A percentile compares a stretch with the other conserved stretches of the same genome.
Evolutionary conservation across 2,329 filamentous ascomycete genomes (phyloP).

Genomic region (Neofusicoccum ribis): DNA sequence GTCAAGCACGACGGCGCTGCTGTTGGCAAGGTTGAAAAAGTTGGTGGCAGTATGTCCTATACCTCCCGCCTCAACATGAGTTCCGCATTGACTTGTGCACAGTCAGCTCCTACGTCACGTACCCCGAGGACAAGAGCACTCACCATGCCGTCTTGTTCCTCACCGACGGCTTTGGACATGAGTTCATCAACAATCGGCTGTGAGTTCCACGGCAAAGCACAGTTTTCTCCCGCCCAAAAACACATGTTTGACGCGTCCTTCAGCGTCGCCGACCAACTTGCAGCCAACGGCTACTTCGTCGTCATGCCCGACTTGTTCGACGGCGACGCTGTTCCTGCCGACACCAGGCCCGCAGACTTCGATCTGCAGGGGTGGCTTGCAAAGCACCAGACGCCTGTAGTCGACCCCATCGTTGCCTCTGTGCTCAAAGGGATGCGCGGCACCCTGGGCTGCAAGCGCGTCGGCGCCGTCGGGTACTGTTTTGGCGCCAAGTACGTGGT

Average conservation of each 20-base stretch:
- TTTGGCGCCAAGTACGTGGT: conserved; percentile 58
- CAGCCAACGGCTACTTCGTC: conserved; percentile 69
- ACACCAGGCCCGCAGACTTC: conserved; percentile 52
- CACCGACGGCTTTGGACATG: conserved; percentile 60
- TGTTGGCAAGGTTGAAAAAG: conserved; percentile 48
- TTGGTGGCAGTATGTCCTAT: conserved; percentile 44
- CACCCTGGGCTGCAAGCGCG: conserved; percentile 47
- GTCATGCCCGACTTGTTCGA: conserved; percentile 72
- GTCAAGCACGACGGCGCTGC: conserved; percentile 55
- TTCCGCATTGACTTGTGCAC: not conserved
- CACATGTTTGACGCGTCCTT: not conserved
- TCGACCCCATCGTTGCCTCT: conserved; percentile 56
- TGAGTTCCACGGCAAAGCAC: conserved; percentile 19
- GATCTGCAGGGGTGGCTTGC: conserved; percentile 53
- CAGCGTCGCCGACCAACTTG: conserved; percentile 70
- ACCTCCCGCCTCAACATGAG: not conserved
- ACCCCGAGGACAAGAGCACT: conserved; percentile 53
- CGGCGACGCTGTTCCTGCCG: conserved; percentile 61
- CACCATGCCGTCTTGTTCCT: conserved; percentile 58
- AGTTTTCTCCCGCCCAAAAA: not conserved
- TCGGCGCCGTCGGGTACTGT: conserved; percentile 51
- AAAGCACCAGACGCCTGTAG: conserved; percentile 42
- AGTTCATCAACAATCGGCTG: conserved; percentile 52
- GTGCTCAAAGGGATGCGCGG: conserved; percentile 49
- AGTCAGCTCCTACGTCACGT: conserved; percentile 59